A percentile compares a stretch with the other conserved stretches of the same genome.
Conservation (phyloP, 2,329 filamentous ascomycete species). For the Atkinsonella texensis region DNA sequence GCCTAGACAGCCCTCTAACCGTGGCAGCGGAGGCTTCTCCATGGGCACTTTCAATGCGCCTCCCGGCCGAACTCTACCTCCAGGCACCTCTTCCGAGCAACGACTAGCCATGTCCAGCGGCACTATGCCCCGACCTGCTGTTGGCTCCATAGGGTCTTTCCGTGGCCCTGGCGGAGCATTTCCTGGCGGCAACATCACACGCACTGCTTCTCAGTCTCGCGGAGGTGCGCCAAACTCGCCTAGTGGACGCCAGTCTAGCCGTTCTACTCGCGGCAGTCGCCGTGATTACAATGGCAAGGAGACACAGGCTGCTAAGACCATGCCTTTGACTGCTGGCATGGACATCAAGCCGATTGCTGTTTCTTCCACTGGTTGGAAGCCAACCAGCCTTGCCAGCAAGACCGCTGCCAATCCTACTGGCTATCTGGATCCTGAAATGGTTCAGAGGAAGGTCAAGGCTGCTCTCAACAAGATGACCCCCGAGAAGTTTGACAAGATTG, state of each 20-base stretch:
- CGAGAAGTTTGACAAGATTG: conserved; percentile 95
- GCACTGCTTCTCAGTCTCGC: conserved; percentile 47
- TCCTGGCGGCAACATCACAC: conserved; percentile 52
- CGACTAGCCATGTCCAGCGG: conserved; percentile 57
- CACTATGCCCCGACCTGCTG: conserved; percentile 31
- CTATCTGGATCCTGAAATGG: conserved; percentile 77
- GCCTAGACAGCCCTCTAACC: conserved; percentile 41
- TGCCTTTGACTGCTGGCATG: conserved; percentile 79
- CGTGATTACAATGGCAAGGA: conserved; percentile 49
- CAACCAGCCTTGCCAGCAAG: conserved; percentile 51
- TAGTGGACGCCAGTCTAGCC: conserved; percentile 46
- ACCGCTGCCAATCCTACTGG: conserved; percentile 24
- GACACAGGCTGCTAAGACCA: conserved; percentile 64
- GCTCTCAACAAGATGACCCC: conserved; percentile 99
- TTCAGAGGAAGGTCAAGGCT: conserved; percentile 98
- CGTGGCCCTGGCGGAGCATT: conserved; percentile 41
- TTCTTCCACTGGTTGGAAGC: conserved; percentile 79
- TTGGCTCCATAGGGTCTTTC: conserved; percentile 30
- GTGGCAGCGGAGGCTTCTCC: conserved; percentile 35
- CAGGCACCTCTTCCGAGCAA: conserved; percentile 66
- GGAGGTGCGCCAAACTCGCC: conserved; percentile 59
- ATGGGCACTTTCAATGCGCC: conserved; percentile 61
- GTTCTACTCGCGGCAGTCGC: conserved; percentile 53
- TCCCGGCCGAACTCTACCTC: conserved; percentile 47
- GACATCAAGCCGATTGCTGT: conserved; percentile 70